Conservation (phyloP, 805 yeast genomes). For the Candida stauntonica region DNA sequence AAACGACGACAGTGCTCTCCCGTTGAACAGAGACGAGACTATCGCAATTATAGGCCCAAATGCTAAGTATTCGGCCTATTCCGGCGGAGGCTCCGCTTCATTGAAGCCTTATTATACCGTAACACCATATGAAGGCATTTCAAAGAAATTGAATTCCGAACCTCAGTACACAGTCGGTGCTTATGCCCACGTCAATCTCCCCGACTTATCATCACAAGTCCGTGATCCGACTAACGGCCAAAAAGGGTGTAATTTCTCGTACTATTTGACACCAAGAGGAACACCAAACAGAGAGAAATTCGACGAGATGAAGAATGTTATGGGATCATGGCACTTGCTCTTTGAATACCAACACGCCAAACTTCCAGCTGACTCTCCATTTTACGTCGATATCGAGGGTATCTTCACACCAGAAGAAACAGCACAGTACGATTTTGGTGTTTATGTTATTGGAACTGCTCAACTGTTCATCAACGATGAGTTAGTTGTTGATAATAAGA, state of each 20-base stretch:
- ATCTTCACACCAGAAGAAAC: slow-evolving; percentile 40
- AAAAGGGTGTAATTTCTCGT: slow-evolving; percentile 24
- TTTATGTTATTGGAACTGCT: slow-evolving; percentile 50
- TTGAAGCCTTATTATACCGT: slow-evolving; percentile 43
- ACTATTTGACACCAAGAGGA: slow-evolving; percentile 25
- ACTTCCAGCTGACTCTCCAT: slow-evolving; percentile 24
- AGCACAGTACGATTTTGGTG: slow-evolving; percentile 47
- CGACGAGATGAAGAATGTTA: slow-evolving; percentile 25
- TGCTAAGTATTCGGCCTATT: slow-evolving; percentile 43
- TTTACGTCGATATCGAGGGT: slow-evolving; percentile 44
- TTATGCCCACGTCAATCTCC: slow-evolving; percentile 31
- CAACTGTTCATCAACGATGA: slow-evolving; percentile 46
- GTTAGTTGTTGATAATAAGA: slow-evolving; percentile 51
- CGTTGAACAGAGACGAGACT: slow-evolving; percentile 38
- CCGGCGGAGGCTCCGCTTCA: slow-evolving; percentile 64
- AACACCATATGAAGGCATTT: slow-evolving; percentile 45
- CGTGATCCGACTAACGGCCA: slow-evolving; percentile 22
- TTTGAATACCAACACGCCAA: slow-evolving; percentile 29
- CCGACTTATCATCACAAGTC: slow-evolving; percentile 27
- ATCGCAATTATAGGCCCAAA: slow-evolving; percentile 59
- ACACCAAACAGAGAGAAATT: slow-evolving; percentile 24
- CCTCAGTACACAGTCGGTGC: slow-evolving; percentile 33
- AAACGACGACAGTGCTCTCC: slow-evolving; percentile 44
- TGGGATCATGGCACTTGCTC: slow-evolving; percentile 20
- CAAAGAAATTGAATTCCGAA: slow-evolving; percentile 24